A percentile compares a stretch with the other conserved stretches of the same genome.
These are phyloP conservation scores for Stramenopiles sp. DNA, from an alignment of 352 stramenopile species.

Conservation along the genomic window DNA sequence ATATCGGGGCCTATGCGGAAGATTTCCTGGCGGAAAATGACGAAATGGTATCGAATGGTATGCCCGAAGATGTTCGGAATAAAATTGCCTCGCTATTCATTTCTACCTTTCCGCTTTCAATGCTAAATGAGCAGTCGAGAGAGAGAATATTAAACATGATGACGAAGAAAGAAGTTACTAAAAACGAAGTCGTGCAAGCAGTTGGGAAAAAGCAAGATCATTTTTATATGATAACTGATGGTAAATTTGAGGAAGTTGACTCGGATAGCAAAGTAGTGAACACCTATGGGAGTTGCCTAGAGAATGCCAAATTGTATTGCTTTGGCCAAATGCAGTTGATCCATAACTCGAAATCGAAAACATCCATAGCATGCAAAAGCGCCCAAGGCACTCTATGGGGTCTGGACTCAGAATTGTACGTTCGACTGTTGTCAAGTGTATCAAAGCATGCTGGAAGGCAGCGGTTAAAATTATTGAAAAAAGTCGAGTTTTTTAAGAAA, in stretches of 20 bases:
- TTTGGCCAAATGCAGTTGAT: slow-evolving; percentile 1
- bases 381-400: neutral
- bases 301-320: neutral
- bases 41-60: neutral
- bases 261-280: no score
- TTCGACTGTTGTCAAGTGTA: neutral
- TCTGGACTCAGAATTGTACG: neutral
- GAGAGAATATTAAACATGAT: neutral
- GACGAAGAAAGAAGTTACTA: neutral
- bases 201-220: neutral
- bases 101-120: neutral
- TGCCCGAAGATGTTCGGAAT: neutral
- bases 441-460: neutral
- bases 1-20: neutral
- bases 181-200: neutral
- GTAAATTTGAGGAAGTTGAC: neutral
- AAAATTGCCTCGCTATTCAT: neutral
- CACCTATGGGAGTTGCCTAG: no score
- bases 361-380: neutral
- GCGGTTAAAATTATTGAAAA: neutral
- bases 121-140: neutral
- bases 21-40: neutral
- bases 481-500: neutral
- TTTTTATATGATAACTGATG: neutral
- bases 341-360: neutral